These are phyloP conservation scores for Kwoniella botswanensis DNA, from an alignment of 768 basidiomycete genomes.

Conservation along the genomic window DNA sequence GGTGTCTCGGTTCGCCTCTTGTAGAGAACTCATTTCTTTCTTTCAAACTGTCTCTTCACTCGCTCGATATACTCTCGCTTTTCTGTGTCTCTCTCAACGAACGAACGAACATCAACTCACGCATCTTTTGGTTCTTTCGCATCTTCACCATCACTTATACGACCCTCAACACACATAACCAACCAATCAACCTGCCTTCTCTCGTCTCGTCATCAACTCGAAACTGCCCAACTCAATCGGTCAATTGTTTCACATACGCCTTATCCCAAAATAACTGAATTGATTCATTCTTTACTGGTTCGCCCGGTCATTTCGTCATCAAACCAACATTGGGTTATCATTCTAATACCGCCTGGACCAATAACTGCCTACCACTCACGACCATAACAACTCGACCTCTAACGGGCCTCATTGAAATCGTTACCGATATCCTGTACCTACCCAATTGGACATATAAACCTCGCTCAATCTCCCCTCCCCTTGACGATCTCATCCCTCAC, in stretches of 20 bases:
- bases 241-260: slow-evolving; percentile 10
- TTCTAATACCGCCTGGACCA: slow-evolving; percentile 26
- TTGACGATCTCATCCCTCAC: slow-evolving; percentile 15
- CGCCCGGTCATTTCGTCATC: slow-evolving; percentile 7
- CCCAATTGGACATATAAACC: slow-evolving; percentile 7
- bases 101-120: slow-evolving; percentile 14
- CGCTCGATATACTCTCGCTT: slow-evolving; percentile 10
- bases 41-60: slow-evolving; percentile 13
- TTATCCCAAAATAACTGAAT: slow-evolving; percentile 11
- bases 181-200: slow-evolving; percentile 18
- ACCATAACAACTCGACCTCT: slow-evolving; percentile 1
- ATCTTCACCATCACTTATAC: background rate
- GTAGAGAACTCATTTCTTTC: slow-evolving; percentile 14
- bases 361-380: slow-evolving; percentile 1
- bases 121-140: slow-evolving; percentile 8
- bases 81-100: slow-evolving; percentile 3
- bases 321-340: slow-evolving; percentile 6
- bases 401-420: slow-evolving; percentile 30
- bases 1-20: slow-evolving; percentile 19
- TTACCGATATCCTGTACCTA: background rate
- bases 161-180: slow-evolving; percentile 2
- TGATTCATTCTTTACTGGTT: slow-evolving; percentile 1
- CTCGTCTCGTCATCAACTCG: slow-evolving; percentile 4
- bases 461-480: background rate
- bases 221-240: slow-evolving; percentile 5